Evolutionary conservation across 371 early-diverging fungal species (phyloP), one percentile per base, ranked within the genome.

Genomic region (Umbelopsis sp.): DNA sequence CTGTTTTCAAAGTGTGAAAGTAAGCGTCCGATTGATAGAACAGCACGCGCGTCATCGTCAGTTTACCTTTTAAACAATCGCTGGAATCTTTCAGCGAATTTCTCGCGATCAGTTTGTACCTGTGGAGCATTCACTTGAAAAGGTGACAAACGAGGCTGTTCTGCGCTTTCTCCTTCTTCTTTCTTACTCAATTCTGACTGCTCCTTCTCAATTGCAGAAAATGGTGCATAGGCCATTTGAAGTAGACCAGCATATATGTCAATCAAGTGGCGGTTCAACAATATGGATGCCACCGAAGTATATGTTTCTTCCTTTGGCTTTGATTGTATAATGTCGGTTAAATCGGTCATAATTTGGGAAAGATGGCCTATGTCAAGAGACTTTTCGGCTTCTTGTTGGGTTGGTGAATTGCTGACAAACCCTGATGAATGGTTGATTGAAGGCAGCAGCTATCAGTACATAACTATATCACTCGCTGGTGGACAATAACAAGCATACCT

Each of bases 171-270:
- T 11, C 14, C 32, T 57, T 32, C 35, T 35, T 32, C 57, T 9
- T 35, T 57, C 12, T 18, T 57, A 35, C 3, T 50, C 22, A 50
- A 22, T 50, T 50, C 50, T n/a, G 16, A 14, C 0, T n/a, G 48
- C 50, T 66, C 50, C 44, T 64, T 65, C 44, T 52, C 14, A 51
- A 66, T 53, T 44, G 71, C 79, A 24, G 84, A 78, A 2, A 81
- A 22, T 14, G 93, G 92, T 25, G 83, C 86, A 72, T 89, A 92
- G 0, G 91, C 89, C 5, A 89, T 69, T 68, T 90, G 88, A 18
- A 92, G 69, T n/a, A 92, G 71, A 0, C 84, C 84, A 4, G 91
- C 91, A 63, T 88, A 83, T 11, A 92, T 41, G 71, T 92, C 93
- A 1, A 87, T 79, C n/a, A 88, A 72, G 70, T 89, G 82, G 24